A percentile compares a stretch with the other conserved stretches of the same genome.
These are phyloP conservation scores for Coniochaeta hoffmannii DNA, from an alignment of 2,329 filamentous ascomycete genomes.

Conservation along the genomic window DNA sequence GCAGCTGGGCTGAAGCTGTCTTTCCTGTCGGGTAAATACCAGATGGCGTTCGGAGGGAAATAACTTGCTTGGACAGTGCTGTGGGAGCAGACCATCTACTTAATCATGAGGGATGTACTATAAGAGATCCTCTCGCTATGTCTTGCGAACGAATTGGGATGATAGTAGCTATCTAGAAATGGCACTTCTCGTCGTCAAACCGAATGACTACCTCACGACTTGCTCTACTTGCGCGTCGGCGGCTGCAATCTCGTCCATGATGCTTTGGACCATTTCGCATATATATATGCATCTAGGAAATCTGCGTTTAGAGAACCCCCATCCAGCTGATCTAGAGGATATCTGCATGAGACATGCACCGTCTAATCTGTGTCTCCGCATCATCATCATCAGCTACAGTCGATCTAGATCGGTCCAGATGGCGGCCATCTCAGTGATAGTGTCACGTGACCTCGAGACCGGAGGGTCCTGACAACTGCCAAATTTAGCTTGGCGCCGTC, in stretches of 20 bases:
- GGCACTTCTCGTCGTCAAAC: conserved; percentile 1
- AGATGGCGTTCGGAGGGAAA: conserved; percentile 1
- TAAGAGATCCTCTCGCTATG: not conserved
- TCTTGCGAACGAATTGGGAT: not conserved
- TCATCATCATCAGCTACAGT: no score
- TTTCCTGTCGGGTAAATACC: conserved; percentile 7
- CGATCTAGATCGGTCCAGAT: not conserved
- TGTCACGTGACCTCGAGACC: not conserved
- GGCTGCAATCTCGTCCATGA: no score
- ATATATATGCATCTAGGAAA: no score
- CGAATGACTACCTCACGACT: not conserved
- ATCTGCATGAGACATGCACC: no score
- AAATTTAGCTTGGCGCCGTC: conserved; percentile 1
- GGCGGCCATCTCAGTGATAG: not conserved
- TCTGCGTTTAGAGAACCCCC: no score
- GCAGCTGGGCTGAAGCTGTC: conserved; percentile 15
- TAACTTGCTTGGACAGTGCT: not conserved
- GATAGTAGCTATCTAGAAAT: not conserved
- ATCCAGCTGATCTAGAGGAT: no score
- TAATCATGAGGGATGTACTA: conserved; percentile 1
- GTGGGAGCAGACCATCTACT: no score
- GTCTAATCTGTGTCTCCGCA: no score
- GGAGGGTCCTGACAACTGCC: not conserved
- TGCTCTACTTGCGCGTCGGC: not conserved
- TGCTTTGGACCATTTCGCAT: no score